Evolutionary conservation across 208 protist species (phyloP).

Genomic region (Wallacemonas sp.): DNA sequence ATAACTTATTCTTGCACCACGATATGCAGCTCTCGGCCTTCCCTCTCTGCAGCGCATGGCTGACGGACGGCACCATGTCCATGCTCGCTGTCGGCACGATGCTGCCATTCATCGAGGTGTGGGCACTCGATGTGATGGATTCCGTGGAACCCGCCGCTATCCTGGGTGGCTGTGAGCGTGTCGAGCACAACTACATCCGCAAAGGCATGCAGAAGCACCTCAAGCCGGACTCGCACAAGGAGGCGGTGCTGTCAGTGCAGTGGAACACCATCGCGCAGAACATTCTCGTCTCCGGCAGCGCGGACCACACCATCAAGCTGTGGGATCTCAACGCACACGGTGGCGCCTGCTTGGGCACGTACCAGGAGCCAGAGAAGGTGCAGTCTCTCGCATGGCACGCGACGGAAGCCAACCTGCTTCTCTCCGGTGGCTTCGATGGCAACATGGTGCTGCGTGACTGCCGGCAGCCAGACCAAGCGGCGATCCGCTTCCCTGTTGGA

Average conservation of each 20-base stretch:
- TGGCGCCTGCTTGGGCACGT: conserved; percentile 88
- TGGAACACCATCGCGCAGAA: conserved; percentile 94
- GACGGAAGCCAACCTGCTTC: conserved; percentile 79
- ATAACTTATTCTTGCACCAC: conserved; percentile 97
- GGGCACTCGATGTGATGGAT: conserved; percentile 97
- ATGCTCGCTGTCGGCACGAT: conserved; percentile 97
- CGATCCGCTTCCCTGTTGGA: conserved; percentile 53
- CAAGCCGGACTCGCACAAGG: conserved; percentile 87
- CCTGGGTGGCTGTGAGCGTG: conserved; percentile 83
- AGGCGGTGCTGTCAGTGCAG: conserved; percentile 93
- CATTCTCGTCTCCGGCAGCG: conserved; percentile 93
- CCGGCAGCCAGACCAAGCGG: conserved; percentile 56
- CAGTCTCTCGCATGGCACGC: conserved; percentile 89
- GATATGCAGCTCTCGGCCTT: conserved; percentile 94
- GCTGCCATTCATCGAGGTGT: conserved; percentile 96
- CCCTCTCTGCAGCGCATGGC: conserved; percentile 94
- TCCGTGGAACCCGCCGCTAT: conserved; percentile 89
- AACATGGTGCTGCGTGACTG: conserved; percentile 78
- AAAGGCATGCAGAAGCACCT: conserved; percentile 56
- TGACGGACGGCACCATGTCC: conserved; percentile 90
- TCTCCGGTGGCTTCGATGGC: conserved; percentile 88
- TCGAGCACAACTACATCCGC: conserved; percentile 77
- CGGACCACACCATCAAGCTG: conserved; percentile 95
- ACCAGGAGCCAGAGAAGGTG: conserved; percentile 92
- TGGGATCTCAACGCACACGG: conserved; percentile 92